Conservation (phyloP, 208 protist species). For the Strigomonas culicis region DNA sequence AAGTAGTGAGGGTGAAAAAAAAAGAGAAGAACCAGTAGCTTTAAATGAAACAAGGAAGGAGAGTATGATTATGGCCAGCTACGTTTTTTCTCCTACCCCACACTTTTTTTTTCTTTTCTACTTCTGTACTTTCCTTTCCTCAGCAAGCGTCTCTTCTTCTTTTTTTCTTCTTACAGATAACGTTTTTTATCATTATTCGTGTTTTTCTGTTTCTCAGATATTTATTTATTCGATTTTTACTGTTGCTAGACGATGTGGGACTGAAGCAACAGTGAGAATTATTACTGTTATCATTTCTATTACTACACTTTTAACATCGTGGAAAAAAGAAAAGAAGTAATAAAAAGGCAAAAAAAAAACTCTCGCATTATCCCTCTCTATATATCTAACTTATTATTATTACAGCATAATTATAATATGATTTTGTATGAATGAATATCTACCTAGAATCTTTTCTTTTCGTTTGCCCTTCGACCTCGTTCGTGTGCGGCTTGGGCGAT, state of each 20-base stretch:
- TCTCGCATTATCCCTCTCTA: neutral
- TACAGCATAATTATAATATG: neutral
- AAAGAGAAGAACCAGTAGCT: neutral
- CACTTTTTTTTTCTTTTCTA: neutral
- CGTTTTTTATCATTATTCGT: neutral
- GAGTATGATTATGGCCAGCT: neutral
- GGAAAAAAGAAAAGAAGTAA: too few relatives aligned
- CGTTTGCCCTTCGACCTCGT: too few relatives aligned
- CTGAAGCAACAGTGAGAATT: neutral
- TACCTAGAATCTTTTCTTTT: conserved; percentile 1
- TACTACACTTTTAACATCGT: conserved; percentile 2
- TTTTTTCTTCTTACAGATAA: neutral
- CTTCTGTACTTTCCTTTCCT: neutral
- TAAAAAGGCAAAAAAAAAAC: too few relatives aligned
- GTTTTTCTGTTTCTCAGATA: neutral
- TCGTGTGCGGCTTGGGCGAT: too few relatives aligned
- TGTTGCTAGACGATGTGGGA: neutral
- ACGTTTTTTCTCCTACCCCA: neutral
- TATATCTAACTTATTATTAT: conserved; percentile 7
- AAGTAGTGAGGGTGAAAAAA: too few relatives aligned
- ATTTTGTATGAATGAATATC: neutral
- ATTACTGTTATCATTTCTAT: conserved; percentile 6
- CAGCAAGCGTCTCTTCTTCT: neutral
- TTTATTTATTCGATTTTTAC: conserved; percentile 8
- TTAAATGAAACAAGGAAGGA: neutral